Conservation (phyloP, 177 flowering plant species). For the Vitis hybrid region DNA sequence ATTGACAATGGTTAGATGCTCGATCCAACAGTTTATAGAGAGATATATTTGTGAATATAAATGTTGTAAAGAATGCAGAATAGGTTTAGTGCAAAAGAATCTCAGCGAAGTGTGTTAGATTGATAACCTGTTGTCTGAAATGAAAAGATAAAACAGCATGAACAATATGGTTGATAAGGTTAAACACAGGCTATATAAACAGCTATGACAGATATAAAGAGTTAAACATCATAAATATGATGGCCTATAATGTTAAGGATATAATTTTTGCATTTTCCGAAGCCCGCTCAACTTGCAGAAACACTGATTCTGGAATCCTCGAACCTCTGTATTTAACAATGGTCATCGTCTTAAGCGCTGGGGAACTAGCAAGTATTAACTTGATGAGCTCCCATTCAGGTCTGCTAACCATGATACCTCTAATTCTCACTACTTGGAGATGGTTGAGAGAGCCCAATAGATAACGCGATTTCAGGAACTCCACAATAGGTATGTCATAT, state of each 20-base stretch:
- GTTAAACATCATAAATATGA: too few relatives aligned
- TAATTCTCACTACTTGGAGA: slow-evolving; percentile 6
- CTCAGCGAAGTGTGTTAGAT: too few relatives aligned
- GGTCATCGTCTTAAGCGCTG: slow-evolving; percentile 10
- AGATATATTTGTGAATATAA: too few relatives aligned
- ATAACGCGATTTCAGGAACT: background rate
- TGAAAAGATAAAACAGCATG: too few relatives aligned
- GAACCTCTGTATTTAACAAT: slow-evolving; percentile 2
- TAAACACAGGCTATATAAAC: background rate
- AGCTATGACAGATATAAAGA: background rate
- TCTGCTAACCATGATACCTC: background rate
- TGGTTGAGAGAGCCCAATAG: background rate
- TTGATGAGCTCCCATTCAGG: slow-evolving; percentile 5
- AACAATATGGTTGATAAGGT: background rate
- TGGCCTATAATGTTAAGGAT: slow-evolving; percentile 1
- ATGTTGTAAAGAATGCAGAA: too few relatives aligned
- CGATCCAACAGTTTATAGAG: too few relatives aligned
- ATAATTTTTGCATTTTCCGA: slow-evolving; percentile 10
- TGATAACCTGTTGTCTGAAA: too few relatives aligned
- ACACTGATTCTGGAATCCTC: slow-evolving; percentile 1
- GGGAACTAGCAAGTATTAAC: slow-evolving; percentile 16
- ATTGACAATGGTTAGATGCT: too few relatives aligned
- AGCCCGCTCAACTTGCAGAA: slow-evolving; percentile 8
- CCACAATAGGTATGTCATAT: background rate
- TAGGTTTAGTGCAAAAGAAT: too few relatives aligned